Percentiles rank a stretch among this genome's conserved stretches.
phyloP scores from a whole-genome alignment of 1,284 basidiomycete genomes.

The Apiotrichum gamsii region DNA sequence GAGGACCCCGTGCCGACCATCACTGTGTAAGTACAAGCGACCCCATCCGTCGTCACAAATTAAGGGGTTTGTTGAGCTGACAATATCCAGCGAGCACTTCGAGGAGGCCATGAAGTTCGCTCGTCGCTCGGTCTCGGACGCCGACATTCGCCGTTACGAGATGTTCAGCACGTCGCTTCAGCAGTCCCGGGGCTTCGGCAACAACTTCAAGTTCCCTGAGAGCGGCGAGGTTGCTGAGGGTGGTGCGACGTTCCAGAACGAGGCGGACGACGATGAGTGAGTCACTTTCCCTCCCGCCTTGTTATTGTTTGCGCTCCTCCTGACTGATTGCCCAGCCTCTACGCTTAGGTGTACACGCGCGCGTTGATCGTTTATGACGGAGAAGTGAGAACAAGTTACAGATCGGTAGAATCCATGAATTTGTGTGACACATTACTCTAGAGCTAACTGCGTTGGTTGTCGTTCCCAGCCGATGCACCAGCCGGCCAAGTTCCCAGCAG shows the following conservation, averaged over 20 bases:
- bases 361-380: not conserved
- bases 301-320: too few species aligned
- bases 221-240: constrained; percentile 49
- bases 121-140: constrained; percentile 84
- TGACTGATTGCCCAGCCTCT: constrained; percentile 9
- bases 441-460: too few species aligned
- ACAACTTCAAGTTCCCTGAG: constrained; percentile 74
- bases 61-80: not conserved
- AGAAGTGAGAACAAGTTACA: not conserved
- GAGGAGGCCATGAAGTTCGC: constrained; percentile 66
- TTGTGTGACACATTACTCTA: constrained; percentile 1
- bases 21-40: constrained; percentile 62
- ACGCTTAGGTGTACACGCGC: constrained; percentile 15
- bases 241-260: constrained; percentile 46
- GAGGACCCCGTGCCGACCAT: constrained; percentile 97
- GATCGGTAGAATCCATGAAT: constrained; percentile 3
- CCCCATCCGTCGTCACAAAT: too few species aligned
- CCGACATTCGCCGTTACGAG: constrained; percentile 69
- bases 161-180: constrained; percentile 46
- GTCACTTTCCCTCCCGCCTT: not conserved
- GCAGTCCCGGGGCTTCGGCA: constrained; percentile 43
- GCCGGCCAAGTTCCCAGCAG: not conserved
- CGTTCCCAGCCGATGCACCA: not conserved
- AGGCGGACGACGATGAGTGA: constrained; percentile 47
- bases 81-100: constrained; percentile 68